These are phyloP conservation scores for Candida golubevii DNA, from an alignment of 805 yeast species.

Conservation along the genomic window DNA sequence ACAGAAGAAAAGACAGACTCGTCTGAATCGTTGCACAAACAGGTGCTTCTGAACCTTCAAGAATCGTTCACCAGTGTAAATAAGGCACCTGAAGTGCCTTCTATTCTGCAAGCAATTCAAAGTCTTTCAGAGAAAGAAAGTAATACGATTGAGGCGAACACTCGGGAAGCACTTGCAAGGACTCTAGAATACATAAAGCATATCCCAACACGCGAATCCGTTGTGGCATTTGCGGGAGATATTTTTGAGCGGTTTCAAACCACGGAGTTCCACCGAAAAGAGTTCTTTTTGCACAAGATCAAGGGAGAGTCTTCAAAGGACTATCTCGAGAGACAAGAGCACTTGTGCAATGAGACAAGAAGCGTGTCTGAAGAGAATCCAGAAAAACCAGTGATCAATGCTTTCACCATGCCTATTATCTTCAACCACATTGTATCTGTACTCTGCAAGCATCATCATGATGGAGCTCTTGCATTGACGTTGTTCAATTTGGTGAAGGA, in stretches of 20 bases:
- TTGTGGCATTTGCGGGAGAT: constrained; percentile 17
- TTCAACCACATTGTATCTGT: constrained; percentile 30
- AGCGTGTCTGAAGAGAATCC: constrained; percentile 18
- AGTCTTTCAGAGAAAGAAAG: constrained; percentile 1
- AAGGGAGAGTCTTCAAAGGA: constrained; percentile 12
- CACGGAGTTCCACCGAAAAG: constrained; percentile 6
- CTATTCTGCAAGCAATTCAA: neutral
- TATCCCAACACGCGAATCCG: constrained; percentile 10
- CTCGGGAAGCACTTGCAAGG: constrained; percentile 19
- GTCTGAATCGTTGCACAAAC: constrained; percentile 6
- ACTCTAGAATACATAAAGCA: constrained; percentile 20
- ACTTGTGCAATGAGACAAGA: constrained; percentile 16
- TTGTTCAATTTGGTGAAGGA: constrained; percentile 33
- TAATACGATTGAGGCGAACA: neutral
- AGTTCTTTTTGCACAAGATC: constrained; percentile 14
- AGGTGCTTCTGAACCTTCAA: constrained; percentile 14
- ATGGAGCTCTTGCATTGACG: constrained; percentile 34
- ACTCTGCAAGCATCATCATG: constrained; percentile 23
- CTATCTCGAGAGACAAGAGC: constrained; percentile 18
- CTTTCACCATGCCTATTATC: constrained; percentile 32
- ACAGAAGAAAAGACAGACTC: neutral
- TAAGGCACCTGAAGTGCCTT: neutral
- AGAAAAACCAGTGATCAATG: constrained; percentile 26
- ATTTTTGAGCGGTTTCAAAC: constrained; percentile 13
- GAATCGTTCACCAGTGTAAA: constrained; percentile 10